phyloP scores from a whole-genome alignment of 1,284 basidiomycete species.

The Papiliotrema flavescens region DNA sequence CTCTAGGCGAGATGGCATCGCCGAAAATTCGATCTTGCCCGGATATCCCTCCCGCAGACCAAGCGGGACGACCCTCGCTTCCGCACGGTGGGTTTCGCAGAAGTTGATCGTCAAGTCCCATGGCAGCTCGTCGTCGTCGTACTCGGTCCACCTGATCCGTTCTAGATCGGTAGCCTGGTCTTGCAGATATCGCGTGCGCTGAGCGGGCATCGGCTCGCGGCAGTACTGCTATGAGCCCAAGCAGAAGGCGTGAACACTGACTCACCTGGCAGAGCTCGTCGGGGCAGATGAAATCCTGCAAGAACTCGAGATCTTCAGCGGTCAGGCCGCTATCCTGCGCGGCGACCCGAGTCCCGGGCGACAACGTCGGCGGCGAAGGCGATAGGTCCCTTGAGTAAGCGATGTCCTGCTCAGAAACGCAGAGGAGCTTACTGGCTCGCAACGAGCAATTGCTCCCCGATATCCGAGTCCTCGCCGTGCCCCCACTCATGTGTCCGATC shows the following conservation, averaged over 20 bases:
- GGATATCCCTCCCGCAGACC: constrained; percentile 39
- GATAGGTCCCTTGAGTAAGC: background rate
- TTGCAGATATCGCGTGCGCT: background rate
- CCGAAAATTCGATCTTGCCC: constrained; percentile 26
- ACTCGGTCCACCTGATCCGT: no score
- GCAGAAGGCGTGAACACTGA: background rate
- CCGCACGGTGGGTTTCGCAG: constrained; percentile 37
- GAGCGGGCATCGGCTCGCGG: background rate
- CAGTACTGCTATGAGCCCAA: constrained; percentile 3
- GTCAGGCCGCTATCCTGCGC: background rate
- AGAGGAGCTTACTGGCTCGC: no score
- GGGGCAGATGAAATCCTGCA: background rate
- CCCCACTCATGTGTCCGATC: background rate
- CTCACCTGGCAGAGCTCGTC: background rate
- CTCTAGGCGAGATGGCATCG: constrained; percentile 26
- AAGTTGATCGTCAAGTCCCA: constrained; percentile 25
- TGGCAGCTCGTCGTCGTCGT: constrained; percentile 8
- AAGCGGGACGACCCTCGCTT: constrained; percentile 34
- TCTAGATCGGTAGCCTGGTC: background rate
- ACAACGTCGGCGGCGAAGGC: background rate
- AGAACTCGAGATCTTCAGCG: background rate
- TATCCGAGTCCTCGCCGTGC: background rate
- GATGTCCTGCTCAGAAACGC: background rate
- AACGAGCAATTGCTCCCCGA: background rate
- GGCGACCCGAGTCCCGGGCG: background rate